phyloP scores from a whole-genome alignment of 208 protist genomes.

The Histomonas meleagridis region DNA sequence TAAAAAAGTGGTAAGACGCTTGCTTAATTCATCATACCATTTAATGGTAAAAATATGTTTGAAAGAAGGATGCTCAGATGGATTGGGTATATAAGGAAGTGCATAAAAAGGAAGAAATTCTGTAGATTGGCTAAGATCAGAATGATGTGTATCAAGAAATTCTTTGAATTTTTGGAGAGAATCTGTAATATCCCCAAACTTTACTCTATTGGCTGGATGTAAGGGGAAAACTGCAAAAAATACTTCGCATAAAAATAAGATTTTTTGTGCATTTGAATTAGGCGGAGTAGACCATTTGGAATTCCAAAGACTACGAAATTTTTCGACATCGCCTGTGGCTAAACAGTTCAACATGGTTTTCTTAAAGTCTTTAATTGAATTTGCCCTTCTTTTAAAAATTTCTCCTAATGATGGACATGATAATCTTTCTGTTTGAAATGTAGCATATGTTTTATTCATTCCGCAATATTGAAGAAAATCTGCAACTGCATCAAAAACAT shows the following conservation, averaged over 20 bases:
- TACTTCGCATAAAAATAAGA: background rate
- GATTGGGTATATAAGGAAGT: slow-evolving; percentile 4
- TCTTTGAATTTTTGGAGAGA: background rate
- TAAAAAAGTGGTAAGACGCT: background rate
- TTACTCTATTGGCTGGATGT: background rate
- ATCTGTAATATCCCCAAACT: background rate
- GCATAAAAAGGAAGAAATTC: slow-evolving; percentile 18
- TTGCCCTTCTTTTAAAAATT: background rate
- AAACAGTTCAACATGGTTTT: background rate
- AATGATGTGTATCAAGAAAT: background rate
- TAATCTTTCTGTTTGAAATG: background rate
- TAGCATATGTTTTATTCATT: background rate
- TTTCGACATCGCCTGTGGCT: background rate
- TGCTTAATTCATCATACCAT: background rate
- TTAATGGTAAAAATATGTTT: background rate
- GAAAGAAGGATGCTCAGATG: background rate
- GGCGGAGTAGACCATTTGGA: background rate
- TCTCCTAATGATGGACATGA: background rate
- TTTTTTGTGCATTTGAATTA: background rate
- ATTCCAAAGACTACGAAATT: background rate
- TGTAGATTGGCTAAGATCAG: background rate
- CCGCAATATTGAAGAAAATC: background rate
- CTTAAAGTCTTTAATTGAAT: background rate
- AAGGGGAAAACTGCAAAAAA: slow-evolving; percentile 7
- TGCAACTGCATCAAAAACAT: slow-evolving; percentile 11